Base-by-base conservation (phyloP, 345 rosid species). In the Arabidopsis suecica region DNA sequence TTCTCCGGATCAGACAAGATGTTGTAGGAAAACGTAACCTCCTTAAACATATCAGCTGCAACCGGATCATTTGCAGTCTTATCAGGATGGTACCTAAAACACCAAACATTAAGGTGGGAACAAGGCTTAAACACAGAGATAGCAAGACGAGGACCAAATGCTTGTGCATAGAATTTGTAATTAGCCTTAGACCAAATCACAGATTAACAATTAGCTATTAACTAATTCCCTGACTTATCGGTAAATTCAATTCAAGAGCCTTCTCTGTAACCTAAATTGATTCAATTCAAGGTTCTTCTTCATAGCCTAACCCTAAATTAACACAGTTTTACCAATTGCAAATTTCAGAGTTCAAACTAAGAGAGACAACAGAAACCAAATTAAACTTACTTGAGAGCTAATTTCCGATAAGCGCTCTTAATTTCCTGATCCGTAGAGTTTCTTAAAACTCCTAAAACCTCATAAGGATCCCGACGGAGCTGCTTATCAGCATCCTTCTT, bases 31-130 rank as follows among this genome's bases (percentile, higher is more conserved):
- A 93, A 96, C 2, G 98, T 96, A 69, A 84, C 98, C 83, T 96
- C 99, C 72, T 93, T 89, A 78, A 93, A 96, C 88, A 88, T 85
- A 75, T 96, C 95, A 18, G 98, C 89, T 61, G 98, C 97, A 77
- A 88, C 64, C 37, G 98, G 91, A 72, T 96, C 96, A 83, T 96
- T 93, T 38, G 88, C 89, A 79, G 90, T 96, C 83, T 96, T 93
- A 88, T 93, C 99, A 74, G 98, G 99, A 86, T 93, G 98, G 68
- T 96, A 96, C 88, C 99, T 96, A 88, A 72, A 50, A 80, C 56
- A 81, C 53, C 14, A 63, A 51, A n/a, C 42, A 72, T 50, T 6
- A 9, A 8, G 38, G 25, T n/a, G 5, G 0, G 66, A 75, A 59
- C 45, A 32, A 47, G 9, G 56, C 45, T 42, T 16, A 10, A 63